These are phyloP conservation scores for Sapria himalayana DNA, from an alignment of 345 rosid species.

Conservation along the genomic window DNA sequence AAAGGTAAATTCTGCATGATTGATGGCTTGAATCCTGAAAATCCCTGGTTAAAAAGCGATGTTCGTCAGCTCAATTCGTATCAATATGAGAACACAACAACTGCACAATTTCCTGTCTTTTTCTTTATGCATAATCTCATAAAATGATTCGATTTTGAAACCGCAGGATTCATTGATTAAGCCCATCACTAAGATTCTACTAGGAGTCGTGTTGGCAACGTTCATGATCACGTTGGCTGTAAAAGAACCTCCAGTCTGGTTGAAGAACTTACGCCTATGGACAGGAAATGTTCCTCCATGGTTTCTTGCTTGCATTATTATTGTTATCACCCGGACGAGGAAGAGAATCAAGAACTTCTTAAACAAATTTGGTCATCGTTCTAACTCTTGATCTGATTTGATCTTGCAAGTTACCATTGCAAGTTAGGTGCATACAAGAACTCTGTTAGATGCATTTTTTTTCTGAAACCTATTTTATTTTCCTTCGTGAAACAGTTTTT, in stretches of 20 bases:
- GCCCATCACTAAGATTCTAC: constrained; percentile 67
- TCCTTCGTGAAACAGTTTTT: no score
- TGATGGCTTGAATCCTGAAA: not conserved
- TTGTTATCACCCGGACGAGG: constrained; percentile 81
- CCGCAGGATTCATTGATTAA: constrained; percentile 68
- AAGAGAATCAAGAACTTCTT: constrained; percentile 65
- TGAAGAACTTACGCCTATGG: constrained; percentile 21
- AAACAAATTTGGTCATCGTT: constrained; percentile 32
- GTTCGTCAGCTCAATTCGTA: no score
- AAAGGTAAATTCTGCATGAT: constrained; percentile 23
- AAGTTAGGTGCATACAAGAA: no score
- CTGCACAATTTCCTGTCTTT: no score
- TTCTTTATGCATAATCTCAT: no score
- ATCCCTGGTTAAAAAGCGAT: no score
- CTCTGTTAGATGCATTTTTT: no score
- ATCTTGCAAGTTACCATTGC: no score
- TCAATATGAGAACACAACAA: no score
- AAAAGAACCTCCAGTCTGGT: constrained; percentile 57
- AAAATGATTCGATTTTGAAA: no score
- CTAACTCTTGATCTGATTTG: no score
- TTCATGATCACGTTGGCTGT: constrained; percentile 28
- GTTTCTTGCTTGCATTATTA: constrained; percentile 67
- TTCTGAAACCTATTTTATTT: no score
- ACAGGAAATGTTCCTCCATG: constrained; percentile 61
- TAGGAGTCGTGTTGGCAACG: constrained; percentile 33